A percentile compares a stretch with the other conserved stretches of the same genome.
These are phyloP conservation scores for Batkoa obscura DNA, from an alignment of 371 early-diverging fungal species.

Conservation along the genomic window DNA sequence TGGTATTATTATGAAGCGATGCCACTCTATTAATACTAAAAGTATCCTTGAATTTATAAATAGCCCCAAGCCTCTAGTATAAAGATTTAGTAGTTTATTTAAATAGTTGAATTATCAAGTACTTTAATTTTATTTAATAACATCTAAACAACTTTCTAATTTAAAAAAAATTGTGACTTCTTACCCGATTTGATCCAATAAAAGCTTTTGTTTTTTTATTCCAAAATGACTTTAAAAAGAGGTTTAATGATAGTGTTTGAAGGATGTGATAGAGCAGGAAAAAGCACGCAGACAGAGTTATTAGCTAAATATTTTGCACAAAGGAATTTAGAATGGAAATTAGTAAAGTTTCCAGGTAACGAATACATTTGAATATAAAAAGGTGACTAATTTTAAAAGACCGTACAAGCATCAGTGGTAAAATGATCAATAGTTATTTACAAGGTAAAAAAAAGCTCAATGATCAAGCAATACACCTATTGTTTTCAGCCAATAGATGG, in stretches of 20 bases:
- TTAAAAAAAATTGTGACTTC: no score
- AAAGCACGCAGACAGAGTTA: slow-evolving; percentile 70
- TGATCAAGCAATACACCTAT: slow-evolving; percentile 77
- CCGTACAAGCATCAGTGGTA: slow-evolving; percentile 79
- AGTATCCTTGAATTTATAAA: no score
- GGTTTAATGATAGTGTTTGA: slow-evolving; percentile 94
- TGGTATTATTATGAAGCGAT: no score
- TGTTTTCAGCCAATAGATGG: slow-evolving; percentile 90
- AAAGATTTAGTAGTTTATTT: no score
- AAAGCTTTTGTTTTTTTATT: no score
- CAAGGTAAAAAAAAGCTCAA: slow-evolving; percentile 40
- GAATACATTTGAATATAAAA: not conserved
- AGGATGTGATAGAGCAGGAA: slow-evolving; percentile 93
- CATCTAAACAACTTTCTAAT: no score
- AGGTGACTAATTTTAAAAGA: slow-evolving; percentile 21
- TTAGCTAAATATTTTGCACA: slow-evolving; percentile 36
- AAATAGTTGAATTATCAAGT: no score
- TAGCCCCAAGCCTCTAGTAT: no score
- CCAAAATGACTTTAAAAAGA: slow-evolving; percentile 23
- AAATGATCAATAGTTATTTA: slow-evolving; percentile 79
- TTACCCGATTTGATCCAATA: no score
- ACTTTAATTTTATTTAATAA: no score
- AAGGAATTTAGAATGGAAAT: slow-evolving; percentile 20
- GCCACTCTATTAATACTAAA: no score
- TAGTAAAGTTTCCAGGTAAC: slow-evolving; percentile 57